A percentile compares a stretch with the other conserved stretches of the same genome.
These are phyloP conservation scores for Dryas alaskensis DNA, from an alignment of 306 rosid species.

Conservation along the genomic window DNA sequence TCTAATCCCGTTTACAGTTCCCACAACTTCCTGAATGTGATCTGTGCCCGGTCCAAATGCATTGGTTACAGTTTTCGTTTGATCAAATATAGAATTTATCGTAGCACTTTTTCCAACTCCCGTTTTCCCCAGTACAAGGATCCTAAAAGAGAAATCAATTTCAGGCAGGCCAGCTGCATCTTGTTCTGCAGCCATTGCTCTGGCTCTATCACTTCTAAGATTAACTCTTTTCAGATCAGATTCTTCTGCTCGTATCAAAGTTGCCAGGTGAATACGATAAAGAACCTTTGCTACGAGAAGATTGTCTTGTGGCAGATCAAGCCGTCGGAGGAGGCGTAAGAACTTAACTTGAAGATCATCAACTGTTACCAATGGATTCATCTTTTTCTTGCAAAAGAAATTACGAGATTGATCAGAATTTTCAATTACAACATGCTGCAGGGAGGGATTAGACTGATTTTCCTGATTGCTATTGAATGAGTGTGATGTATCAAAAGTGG, in stretches of 20 bases:
- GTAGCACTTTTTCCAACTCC: conserved; percentile 99
- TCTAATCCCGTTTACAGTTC: conserved; percentile 66
- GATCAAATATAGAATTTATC: conserved; percentile 82
- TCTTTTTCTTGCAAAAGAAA: conserved; percentile 31
- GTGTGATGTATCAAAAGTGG: conserved; percentile 33
- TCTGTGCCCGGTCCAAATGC: conserved; percentile 93
- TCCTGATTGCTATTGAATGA: conserved; percentile 44
- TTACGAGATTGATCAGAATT: conserved; percentile 36
- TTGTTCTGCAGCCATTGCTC: conserved; percentile 54
- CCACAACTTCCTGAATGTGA: conserved; percentile 70
- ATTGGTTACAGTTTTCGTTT: conserved; percentile 65
- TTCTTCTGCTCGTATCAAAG: conserved; percentile 72
- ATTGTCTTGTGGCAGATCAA: conserved; percentile 69
- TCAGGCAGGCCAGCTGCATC: conserved; percentile 57
- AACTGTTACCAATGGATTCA: conserved; percentile 56
- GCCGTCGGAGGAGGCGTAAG: conserved; percentile 60
- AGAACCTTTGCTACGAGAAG: conserved; percentile 76
- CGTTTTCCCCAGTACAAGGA: conserved; percentile 88
- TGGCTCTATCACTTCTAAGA: conserved; percentile 44
- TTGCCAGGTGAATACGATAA: conserved; percentile 87
- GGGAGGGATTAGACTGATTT: conserved; percentile 35
- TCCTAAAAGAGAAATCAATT: conserved; percentile 66
- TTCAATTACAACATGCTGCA: conserved; percentile 37
- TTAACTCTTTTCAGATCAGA: conserved; percentile 64
- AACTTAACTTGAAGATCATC: conserved; percentile 76